Percentiles rank a stretch among this genome's conserved stretches.
Conservation (phyloP, 805 yeast species). For the Jamesozyma spencerorum region DNA sequence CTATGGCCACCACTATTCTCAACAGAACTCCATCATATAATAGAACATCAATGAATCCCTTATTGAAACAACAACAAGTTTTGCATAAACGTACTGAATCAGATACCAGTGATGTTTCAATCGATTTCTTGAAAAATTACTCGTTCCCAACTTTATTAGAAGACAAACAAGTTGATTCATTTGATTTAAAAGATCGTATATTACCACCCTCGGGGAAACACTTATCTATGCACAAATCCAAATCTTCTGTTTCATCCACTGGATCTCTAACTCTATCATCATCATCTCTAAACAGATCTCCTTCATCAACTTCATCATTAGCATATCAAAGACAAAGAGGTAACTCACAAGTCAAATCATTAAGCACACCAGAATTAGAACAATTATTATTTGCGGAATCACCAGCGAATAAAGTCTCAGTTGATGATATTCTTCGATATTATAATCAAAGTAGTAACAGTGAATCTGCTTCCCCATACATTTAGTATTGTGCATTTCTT, state of each 20-base stretch:
- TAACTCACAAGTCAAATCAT: constrained; percentile 1
- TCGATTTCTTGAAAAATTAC: constrained; percentile 22
- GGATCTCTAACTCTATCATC: background rate
- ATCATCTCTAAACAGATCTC: background rate
- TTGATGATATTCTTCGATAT: constrained; percentile 26
- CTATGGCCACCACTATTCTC: constrained; percentile 22
- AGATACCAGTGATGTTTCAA: constrained; percentile 15
- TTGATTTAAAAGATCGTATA: background rate
- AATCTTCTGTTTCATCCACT: background rate
- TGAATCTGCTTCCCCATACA: constrained; percentile 9
- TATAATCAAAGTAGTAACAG: constrained; percentile 22
- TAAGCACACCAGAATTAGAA: constrained; percentile 20
- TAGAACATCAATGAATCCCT: background rate
- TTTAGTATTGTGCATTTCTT: background rate
- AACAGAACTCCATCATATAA: constrained; percentile 9
- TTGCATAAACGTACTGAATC: constrained; percentile 9
- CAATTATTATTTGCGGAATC: constrained; percentile 13
- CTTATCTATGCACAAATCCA: background rate
- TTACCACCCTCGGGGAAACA: background rate
- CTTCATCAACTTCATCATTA: background rate
- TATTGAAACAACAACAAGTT: background rate
- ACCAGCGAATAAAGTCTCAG: constrained; percentile 15
- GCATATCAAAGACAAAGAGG: background rate
- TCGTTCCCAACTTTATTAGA: constrained; percentile 26
- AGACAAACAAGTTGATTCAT: constrained; percentile 11